Base-by-base conservation (phyloP, 257 asterid genomes). In the Penstemon eatonii region DNA sequence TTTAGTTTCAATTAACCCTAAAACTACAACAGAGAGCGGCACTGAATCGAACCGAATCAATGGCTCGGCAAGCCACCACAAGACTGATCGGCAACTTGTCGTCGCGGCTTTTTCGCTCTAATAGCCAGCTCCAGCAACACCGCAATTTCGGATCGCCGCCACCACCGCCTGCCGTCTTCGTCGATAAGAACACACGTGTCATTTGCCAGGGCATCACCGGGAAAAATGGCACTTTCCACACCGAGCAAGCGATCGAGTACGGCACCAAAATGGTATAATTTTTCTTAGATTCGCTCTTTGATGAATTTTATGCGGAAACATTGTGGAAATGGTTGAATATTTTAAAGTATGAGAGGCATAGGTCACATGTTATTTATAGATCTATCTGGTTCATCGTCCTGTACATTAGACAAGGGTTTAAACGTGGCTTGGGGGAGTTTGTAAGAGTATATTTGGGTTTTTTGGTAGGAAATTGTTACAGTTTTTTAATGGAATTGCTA, bases 191-290 rank as follows among this genome's bases (percentile, higher is more conserved):
- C 83, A 92, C 98, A 45, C 87, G 97, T 71, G 92, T 90, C 75
- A 88, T 92, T 58, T 90, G 96, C 73, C 98, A 92, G 68, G 97
- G 98, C 3, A 90, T 92, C 83, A 90, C 96, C 51, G 98, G 98
- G 0, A 92, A 92, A 79, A 92, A 86, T 67, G 98, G 97, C 59
- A 90, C 95, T 58, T 90, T 92, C 61, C 98, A 90, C 78, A 88
- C 98, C 8, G 98, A 92, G 72, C 97, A 88, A 79, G 98, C 98
- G 65, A 90, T 92, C 54, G 97, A 92, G 70, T 92, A 92, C 79
- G 98, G 97, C 54, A 92, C 97, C 54, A 92, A 86, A 69, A 92
- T 92, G 98, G 96, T 91, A 73, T 4, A 18, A 36, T 7, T 15
- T 41, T 9, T 43, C 37, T 25, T 25, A 25, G 33, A 25, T 25